Percentiles rank a stretch among this genome's conserved stretches.
Conservation (phyloP, 1,284 basidiomycete species). For the Meira miltonrushii region DNA sequence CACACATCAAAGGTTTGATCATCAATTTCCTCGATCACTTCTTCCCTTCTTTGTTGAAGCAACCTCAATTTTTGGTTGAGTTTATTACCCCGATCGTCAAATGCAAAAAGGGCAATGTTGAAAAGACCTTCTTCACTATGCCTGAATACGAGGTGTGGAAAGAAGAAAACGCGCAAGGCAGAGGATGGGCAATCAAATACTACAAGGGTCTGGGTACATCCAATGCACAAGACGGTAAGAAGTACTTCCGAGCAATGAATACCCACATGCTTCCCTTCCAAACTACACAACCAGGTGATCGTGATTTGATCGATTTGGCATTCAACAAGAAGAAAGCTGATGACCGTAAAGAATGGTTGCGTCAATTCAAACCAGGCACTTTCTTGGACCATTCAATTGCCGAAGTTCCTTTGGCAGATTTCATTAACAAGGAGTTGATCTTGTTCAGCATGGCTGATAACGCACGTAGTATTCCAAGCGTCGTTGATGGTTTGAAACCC, state of each 20-base stretch:
- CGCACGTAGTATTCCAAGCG: slow-evolving; percentile 79
- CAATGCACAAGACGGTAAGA: slow-evolving; percentile 77
- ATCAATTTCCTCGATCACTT: slow-evolving; percentile 98
- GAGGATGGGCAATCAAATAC: slow-evolving; percentile 65
- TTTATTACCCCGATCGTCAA: slow-evolving; percentile 98
- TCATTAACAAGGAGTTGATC: slow-evolving; percentile 97
- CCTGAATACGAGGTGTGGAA: slow-evolving; percentile 95
- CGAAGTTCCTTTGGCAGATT: slow-evolving; percentile 82
- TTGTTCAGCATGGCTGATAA: slow-evolving; percentile 99
- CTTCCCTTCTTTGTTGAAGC: slow-evolving; percentile 86
- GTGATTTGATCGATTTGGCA: slow-evolving; percentile 87
- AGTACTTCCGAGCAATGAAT: slow-evolving; percentile 86
- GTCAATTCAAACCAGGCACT: slow-evolving; percentile 94
- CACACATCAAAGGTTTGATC: slow-evolving; percentile 96
- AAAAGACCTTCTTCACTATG: slow-evolving; percentile 89
- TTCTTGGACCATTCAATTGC: slow-evolving; percentile 84
- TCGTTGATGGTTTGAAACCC: slow-evolving; percentile 94
- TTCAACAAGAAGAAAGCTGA: slow-evolving; percentile 99
- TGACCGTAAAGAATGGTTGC: slow-evolving; percentile 96
- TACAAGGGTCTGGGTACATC: slow-evolving; percentile 99
- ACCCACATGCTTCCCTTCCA: slow-evolving; percentile 93
- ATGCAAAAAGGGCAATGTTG: slow-evolving; percentile 69
- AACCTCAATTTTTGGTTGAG: slow-evolving; percentile 91
- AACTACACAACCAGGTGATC: slow-evolving; percentile 73
- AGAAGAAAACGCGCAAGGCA: slow-evolving; percentile 69